phyloP scores from a whole-genome alignment of 1,139 yeast genomes.

The Dujonia santamariae region DNA sequence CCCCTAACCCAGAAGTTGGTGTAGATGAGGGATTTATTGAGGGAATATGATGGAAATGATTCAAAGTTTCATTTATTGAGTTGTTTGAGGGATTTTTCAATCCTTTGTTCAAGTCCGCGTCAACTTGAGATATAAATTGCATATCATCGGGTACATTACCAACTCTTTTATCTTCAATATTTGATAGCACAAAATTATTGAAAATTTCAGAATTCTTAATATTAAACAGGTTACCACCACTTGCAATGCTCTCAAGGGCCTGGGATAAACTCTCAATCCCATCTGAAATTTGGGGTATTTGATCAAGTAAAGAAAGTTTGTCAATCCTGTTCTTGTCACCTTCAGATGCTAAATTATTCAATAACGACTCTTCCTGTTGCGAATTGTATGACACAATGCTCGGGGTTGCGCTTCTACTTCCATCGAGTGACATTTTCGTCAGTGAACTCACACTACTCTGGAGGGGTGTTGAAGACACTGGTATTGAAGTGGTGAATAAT shows the following conservation, averaged over 20 bases:
- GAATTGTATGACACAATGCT: slow-evolving; percentile 2
- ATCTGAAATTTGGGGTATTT: slow-evolving; percentile 16
- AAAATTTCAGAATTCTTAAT: slow-evolving; percentile 29
- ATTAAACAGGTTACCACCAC: slow-evolving; percentile 25
- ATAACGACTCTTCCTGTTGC: background rate
- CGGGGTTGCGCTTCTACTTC: too few species aligned
- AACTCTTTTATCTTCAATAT: slow-evolving; percentile 9
- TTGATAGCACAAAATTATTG: slow-evolving; percentile 21
- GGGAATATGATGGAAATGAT: too few species aligned
- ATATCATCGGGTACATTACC: too few species aligned
- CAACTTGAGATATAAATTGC: too few species aligned
- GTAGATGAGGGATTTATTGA: too few species aligned
- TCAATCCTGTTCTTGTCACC: background rate
- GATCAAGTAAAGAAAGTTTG: slow-evolving; percentile 8
- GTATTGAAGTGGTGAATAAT: background rate
- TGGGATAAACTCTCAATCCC: slow-evolving; percentile 29
- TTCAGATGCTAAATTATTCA: slow-evolving; percentile 11
- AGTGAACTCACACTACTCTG: too few species aligned
- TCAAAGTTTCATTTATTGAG: too few species aligned
- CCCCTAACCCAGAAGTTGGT: too few species aligned
- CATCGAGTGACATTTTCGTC: too few species aligned
- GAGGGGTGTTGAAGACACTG: too few species aligned
- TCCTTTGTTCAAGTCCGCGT: too few species aligned
- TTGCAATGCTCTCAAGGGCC: slow-evolving; percentile 27
- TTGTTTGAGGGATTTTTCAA: too few species aligned